Base-by-base conservation (phyloP, 805 yeast genomes). In the Candida sithepensis region DNA sequence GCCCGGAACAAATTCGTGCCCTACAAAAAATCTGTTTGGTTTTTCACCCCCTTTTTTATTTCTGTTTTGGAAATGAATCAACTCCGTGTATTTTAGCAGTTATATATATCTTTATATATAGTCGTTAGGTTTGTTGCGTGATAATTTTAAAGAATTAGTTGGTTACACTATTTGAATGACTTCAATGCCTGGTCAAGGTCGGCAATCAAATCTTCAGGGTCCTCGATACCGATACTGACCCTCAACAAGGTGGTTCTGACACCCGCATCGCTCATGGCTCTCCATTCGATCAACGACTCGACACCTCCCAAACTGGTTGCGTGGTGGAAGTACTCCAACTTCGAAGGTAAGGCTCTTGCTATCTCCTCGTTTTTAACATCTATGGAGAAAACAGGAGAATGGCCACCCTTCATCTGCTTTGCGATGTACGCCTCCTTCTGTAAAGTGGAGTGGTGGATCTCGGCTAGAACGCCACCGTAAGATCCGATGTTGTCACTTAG, bases 221-320 rank as follows among this genome's bases (percentile, higher is more conserved):
- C 78, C 64, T 91, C 97, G 41, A 84, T 74, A 20, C 97, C 98
- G 39, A 86, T 73, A 50, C 96, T 86, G 5, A 91, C 69, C 65
- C 97, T 77, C 37, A 91, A 65, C 41, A 89, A 64, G 1, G 78
- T 75, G 20, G 78, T 75, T 19, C 77, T 71, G 13, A 82, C 84
- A 3, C 67, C 54, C 1, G 76, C 62, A 60, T 89, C 92, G 21
- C 85, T 76, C 68, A 91, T 60, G 0, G 88, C 84, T 61, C 97
- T 79, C 96, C 96, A 89, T 66, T 91, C 97, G 48, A 91, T 81
- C 59, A 90, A 70, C 41, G 95, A 85, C 67, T 92, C 97, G 13
- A 86, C 88, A 20, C 97, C 96, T 36, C 97, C 97, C 23, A 92
- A 71, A 2, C 96, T 88, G 0, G 97, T 90, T 3, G 97, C 96